Evolutionary conservation across 768 basidiomycete genomes (phyloP), one percentile per base, ranked within the genome.

Genomic region (Amanita fuliginea): DNA sequence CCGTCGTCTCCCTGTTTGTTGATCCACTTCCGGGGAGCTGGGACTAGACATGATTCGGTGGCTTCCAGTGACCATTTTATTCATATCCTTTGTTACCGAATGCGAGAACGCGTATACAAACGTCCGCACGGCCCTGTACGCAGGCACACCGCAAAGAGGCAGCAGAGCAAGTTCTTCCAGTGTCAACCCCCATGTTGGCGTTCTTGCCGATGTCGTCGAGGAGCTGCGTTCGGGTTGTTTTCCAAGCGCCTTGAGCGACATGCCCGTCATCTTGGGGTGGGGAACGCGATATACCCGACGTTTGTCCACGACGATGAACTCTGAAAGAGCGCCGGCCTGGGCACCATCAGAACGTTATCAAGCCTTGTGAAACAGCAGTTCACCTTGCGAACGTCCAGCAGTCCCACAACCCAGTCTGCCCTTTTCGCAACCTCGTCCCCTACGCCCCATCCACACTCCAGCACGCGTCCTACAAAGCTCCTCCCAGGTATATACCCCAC

Each of bases 401-500:
- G 57, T 9, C 91, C 93, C 51, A 88, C 68, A 4, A 94, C 86
- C 83, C 92, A 89, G 57, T 96, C 93, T 4, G 89, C 88, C 56
- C 80, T 80, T 59, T 73, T 74, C 21, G 79, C 67, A 18, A 73
- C 67, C n/a, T 80, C 77, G 45, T 80, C 81, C 42, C 70, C 71
- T 11, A 89, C 84, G 34, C 86, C 86, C 75, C 81, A 86, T 3
- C 93, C 93, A 52, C 78, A 81, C 58, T 89, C 88, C 43, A 94
- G 61, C 36, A 85, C 83, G 35, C 87, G 69, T 4, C 93, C 93
- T 6, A 90, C 83, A 60, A 96, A 87, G 53, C 86, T 86, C 40
- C 92, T 72, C 0, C 91, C 93, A 18, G 93, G 92, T 3, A 94
- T 79, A 66, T 82, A 90, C 4, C 88, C 88, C 6, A 78, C 77